phyloP scores from a whole-genome alignment of 192 early-diverging fungal genomes.

The Gigaspora rosea region DNA sequence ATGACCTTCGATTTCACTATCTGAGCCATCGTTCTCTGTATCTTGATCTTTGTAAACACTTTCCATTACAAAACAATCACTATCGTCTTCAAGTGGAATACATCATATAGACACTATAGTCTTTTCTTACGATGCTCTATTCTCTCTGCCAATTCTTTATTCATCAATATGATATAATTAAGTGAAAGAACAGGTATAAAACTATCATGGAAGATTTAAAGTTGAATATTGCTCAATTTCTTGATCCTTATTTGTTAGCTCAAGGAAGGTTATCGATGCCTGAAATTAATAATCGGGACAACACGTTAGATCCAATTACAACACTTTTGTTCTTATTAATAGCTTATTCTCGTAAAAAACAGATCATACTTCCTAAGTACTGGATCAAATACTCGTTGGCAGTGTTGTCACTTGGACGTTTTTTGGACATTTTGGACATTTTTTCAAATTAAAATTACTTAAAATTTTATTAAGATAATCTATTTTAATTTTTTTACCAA shows the following conservation, averaged over 20 bases:
- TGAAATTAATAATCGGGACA: background rate
- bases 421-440: no score
- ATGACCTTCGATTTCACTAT: constrained; percentile 6
- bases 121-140: constrained; percentile 18
- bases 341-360: background rate
- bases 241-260: constrained; percentile 23
- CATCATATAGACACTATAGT: constrained; percentile 13
- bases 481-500: no score
- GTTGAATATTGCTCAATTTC: constrained; percentile 10
- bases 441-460: no score
- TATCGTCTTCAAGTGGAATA: background rate
- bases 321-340: background rate
- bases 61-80: constrained; percentile 14
- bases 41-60: constrained; percentile 15
- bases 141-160: background rate
- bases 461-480: no score
- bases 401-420: no score
- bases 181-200: background rate
- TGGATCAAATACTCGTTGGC: constrained; percentile 30
- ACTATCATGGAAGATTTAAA: no score
- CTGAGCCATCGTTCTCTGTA: background rate
- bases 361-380: constrained; percentile 12
- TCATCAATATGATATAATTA: background rate
- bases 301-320: background rate
- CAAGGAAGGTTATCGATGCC: constrained; percentile 27